Conservation (phyloP, 2,329 filamentous ascomycete genomes). For the Mollisiaceae sp. region DNA sequence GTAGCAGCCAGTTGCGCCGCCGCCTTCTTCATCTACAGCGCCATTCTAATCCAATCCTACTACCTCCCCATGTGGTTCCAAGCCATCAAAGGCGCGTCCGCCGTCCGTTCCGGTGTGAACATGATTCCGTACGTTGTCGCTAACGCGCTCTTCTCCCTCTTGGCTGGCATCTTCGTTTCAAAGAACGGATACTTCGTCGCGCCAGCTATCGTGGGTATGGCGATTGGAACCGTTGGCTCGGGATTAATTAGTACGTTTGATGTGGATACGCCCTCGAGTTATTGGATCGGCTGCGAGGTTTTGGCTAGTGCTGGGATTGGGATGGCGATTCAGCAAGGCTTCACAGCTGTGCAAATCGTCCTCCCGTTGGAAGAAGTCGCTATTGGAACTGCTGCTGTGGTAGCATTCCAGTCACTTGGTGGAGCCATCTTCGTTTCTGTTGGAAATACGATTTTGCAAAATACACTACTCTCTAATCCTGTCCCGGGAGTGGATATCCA, state of each 20-base stretch:
- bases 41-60: slow-evolving; percentile 44
- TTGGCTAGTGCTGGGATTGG: slow-evolving; percentile 37
- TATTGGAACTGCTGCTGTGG: slow-evolving; percentile 49
- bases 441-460: slow-evolving; percentile 50
- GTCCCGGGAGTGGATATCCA: slow-evolving; percentile 36
- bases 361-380: slow-evolving; percentile 46
- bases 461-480: slow-evolving; percentile 38
- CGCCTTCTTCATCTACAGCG: slow-evolving; percentile 37
- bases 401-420: slow-evolving; percentile 50
- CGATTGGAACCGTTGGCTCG: slow-evolving; percentile 28
- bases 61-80: slow-evolving; percentile 40
- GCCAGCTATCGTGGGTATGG: slow-evolving; percentile 30
- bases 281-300: slow-evolving; percentile 54
- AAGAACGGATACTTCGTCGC: slow-evolving; percentile 43
- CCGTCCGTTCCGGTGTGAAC: slow-evolving; percentile 32
- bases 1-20: slow-evolving; percentile 39
- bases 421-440: slow-evolving; percentile 54
- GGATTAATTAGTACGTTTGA: slow-evolving; percentile 44
- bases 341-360: slow-evolving; percentile 39
- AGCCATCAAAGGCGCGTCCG: slow-evolving; percentile 28
- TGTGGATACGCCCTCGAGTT: slow-evolving; percentile 45
- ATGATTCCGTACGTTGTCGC: slow-evolving; percentile 35
- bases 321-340: slow-evolving; percentile 39
- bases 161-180: slow-evolving; percentile 40
- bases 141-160: slow-evolving; percentile 40